Base-by-base conservation (phyloP, 495 filamentous ascomycete species). In the Podospora pseudocomata region DNA sequence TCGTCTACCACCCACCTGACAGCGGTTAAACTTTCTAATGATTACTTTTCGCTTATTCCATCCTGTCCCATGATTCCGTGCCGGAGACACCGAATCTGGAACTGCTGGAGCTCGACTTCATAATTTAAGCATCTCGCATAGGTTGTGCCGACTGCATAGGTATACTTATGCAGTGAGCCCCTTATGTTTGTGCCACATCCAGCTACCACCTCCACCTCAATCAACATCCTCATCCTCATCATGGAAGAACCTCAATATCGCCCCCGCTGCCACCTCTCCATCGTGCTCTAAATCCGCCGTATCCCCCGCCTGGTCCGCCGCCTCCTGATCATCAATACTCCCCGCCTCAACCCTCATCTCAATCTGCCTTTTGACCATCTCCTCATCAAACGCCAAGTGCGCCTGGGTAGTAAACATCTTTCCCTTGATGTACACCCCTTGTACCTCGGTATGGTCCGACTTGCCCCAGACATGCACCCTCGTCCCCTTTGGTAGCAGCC, bases 361-460 rank as follows among this genome's bases (percentile, higher is more conserved):
- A 32, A 95, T 78, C 56, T 95, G 75, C 73, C 90, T 87, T 19
- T 77, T 82, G 58, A 92, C 83, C 68, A 96, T 93, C 28, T 88
- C 87, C 65, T 83, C 82, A 4, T 82, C 90, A 73, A 94, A 96
- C 72, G 95, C 93, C 11, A 93, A 91, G 73, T 97, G 93, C 0
- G 92, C 93, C 76, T 97, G 92, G 7, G 96, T 87, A 0, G 91
- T 89, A 27, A 97, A 88, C 67, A 92, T 77, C 20, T 82, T 79
- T 23, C 81, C 79, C 34, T 85, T 82, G 9, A 81, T 70, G 73
- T 94, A 94, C 85, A 97, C 91, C 62, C 90, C 91, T 76, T 97
- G 93, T 2, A 81, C 76, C 2, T 81, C 79, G 0, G 91, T 90
- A 30, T 83, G 83, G 3, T 74, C 71, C 34, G 67, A 72, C 23